Conservation (phyloP, 148 eudicot species). For the Selenicereus undatus region DNA sequence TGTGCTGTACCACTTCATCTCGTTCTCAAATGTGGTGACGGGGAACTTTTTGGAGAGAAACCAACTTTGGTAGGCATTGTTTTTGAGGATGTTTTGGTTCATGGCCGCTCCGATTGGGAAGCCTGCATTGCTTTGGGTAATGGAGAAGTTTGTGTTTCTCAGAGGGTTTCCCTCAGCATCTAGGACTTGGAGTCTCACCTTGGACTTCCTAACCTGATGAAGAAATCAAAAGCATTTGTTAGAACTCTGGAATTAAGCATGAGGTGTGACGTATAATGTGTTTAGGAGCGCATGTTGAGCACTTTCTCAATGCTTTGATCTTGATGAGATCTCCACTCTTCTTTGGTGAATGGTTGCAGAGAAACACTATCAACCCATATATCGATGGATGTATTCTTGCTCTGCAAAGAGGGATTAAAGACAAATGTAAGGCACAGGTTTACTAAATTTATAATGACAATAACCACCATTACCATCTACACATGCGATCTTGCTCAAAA, state of each 20-base stretch:
- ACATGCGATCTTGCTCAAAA: no score
- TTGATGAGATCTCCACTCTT: conserved; percentile 76
- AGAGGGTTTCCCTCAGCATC: conserved; percentile 38
- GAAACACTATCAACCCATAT: conserved; percentile 64
- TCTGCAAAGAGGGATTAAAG: conserved; percentile 21
- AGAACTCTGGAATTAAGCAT: neutral
- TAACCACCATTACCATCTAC: no score
- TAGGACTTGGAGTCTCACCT: conserved; percentile 35
- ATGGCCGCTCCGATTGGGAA: conserved; percentile 61
- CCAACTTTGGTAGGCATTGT: conserved; percentile 54
- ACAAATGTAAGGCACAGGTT: no score
- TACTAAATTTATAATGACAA: no score
- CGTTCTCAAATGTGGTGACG: conserved; percentile 49
- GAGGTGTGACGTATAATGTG: neutral
- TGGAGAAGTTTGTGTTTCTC: conserved; percentile 30
- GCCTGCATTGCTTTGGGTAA: conserved; percentile 15
- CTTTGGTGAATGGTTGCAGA: conserved; percentile 65
- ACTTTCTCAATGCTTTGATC: conserved; percentile 61
- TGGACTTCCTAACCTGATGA: conserved; percentile 43
- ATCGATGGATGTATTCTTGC: conserved; percentile 40
- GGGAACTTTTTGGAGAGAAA: conserved; percentile 31
- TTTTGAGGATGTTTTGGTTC: conserved; percentile 42
- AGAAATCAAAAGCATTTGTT: neutral
- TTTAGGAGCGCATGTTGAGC: neutral
- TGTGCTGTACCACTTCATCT: conserved; percentile 53